Base-by-base conservation (phyloP, 2,329 filamentous ascomycete species). In the Lachnellula cervina region DNA sequence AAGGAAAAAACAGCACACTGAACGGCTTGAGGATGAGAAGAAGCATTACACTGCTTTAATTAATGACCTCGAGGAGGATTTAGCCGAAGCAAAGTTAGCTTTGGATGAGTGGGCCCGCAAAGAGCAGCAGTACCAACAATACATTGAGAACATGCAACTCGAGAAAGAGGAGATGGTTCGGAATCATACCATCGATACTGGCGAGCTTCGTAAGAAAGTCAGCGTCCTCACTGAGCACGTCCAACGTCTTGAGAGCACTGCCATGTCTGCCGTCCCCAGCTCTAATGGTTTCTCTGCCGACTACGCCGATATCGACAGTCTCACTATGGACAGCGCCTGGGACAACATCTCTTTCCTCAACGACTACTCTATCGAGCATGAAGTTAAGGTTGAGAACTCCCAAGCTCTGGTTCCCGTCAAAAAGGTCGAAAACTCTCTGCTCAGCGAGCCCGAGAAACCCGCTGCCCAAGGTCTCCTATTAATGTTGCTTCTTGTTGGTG, bases 1-100 rank as follows among this genome's bases (percentile, higher is more conserved):
- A 74, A 87, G 94, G 66, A 99, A 97, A 81, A 97, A 97, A 83
- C 88, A 90, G 75, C 93, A 97, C 76, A 97, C 94, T 35, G 94
- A 97, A 76, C 87, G 94, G 66, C 83, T 97, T 46, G 94, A 97
- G 73, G 88, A 94, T 72, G 93, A 97, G 77, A 97, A 97, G 81
- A 97, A 97, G 79, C 83, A 89, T 57, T 95, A 84, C 77, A 89
- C 87, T 54, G 81, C 83, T 65, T 76, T 89, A 69, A 89, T 97
- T 69, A 82, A 76, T 63, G 81, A 87, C 54, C 80, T 97, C 68
- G 89, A 97, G 69, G 88, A 94, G 56, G 86, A 90, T 64, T 76
- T 96, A 62, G 76, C 77, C 52, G 80, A 83, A 56, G 78, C 92
- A 66, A 84, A 86, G 65, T 71, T 84, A 46, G 84, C 87, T 68